Evolutionary conservation across 768 basidiomycete species (phyloP).

Genomic region (Harrya chromipes): DNA sequence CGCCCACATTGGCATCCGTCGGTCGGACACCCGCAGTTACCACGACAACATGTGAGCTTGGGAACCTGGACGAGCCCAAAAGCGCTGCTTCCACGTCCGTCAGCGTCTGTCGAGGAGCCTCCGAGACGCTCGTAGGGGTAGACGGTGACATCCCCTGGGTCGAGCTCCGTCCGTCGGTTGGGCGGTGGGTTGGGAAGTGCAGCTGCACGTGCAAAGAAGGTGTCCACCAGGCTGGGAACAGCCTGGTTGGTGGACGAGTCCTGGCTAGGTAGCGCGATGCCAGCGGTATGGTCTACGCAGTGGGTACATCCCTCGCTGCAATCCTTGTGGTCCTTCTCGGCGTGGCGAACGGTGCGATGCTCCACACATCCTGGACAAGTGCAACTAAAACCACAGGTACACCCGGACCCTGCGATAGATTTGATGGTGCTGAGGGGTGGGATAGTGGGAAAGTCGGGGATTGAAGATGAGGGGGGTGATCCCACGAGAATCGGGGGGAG

Average conservation of each 20-base stretch:
- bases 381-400: conserved; percentile 68
- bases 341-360: conserved; percentile 57
- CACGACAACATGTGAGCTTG: conserved; percentile 66
- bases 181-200: conserved; percentile 58
- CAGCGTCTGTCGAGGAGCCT: conserved; percentile 32
- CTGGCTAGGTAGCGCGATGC: conserved; percentile 41
- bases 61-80: conserved; percentile 55
- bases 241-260: conserved; percentile 3
- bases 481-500: conserved; percentile 47
- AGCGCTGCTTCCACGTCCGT: conserved; percentile 36
- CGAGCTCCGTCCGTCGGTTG: conserved; percentile 39
- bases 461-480: conserved; percentile 16
- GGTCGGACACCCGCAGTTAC: conserved; percentile 54
- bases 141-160: conserved; percentile 50
- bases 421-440: conserved; percentile 57
- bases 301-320: conserved; percentile 54
- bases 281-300: conserved; percentile 55
- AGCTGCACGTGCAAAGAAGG: conserved; percentile 68
- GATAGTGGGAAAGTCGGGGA: conserved; percentile 53
- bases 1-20: conserved; percentile 55
- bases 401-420: conserved; percentile 64
- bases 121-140: conserved; percentile 40
- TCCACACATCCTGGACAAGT: conserved; percentile 71
- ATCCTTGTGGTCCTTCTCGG: conserved; percentile 34
- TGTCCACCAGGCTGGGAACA: conserved; percentile 44